These are phyloP conservation scores for Rosa chinensis DNA, from an alignment of 306 rosid species.

Conservation along the genomic window DNA sequence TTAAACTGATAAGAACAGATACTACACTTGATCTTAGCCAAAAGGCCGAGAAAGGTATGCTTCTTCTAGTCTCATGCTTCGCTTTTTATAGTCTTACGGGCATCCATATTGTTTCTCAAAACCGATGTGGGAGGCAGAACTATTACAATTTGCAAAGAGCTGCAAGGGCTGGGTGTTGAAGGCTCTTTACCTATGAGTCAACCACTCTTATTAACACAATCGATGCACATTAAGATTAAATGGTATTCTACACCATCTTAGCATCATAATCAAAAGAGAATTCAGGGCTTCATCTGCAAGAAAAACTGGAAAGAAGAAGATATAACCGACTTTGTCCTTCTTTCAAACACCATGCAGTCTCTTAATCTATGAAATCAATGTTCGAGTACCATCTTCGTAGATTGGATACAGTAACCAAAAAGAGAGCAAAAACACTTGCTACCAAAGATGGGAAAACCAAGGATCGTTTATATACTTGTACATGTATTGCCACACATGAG, in stretches of 20 bases:
- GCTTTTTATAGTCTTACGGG: fast-evolving
- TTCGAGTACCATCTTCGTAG: neutral
- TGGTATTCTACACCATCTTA: neutral
- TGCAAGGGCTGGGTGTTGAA: neutral
- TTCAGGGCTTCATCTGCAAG: neutral
- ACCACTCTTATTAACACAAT: neutral
- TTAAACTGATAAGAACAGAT: neutral
- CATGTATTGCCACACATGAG: neutral
- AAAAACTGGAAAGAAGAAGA: neutral
- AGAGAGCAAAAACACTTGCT: neutral
- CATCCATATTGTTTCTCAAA: fast-evolving
- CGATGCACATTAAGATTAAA: neutral
- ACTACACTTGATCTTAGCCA: neutral
- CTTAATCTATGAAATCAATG: neutral
- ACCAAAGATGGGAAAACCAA: neutral
- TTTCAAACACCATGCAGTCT: neutral
- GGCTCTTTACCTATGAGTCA: neutral
- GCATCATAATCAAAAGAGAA: neutral
- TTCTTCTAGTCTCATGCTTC: fast-evolving
- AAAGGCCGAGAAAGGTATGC: neutral
- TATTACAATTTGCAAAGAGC: neutral
- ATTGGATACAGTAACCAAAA: neutral
- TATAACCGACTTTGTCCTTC: neutral
- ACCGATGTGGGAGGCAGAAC: neutral
- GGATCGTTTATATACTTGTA: neutral